Percentiles rank a stretch among this genome's conserved stretches.
phyloP scores from a whole-genome alignment of 441 rosid species.

The Aleurites moluccanus region DNA sequence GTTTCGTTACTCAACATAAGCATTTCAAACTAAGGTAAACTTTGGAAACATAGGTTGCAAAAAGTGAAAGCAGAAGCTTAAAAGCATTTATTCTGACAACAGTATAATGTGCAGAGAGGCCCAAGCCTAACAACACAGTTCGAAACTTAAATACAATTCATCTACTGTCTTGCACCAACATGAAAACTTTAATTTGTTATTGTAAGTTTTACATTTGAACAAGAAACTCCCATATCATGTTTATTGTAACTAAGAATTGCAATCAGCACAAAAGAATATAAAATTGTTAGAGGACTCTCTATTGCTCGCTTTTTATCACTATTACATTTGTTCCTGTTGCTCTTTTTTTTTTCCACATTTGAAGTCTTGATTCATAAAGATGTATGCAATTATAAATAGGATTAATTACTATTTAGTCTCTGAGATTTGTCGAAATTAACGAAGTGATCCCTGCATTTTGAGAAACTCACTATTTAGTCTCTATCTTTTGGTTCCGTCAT shows the following conservation, averaged over 20 bases:
- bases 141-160: neutral
- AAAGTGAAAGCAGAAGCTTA: neutral
- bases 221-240: neutral
- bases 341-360: neutral
- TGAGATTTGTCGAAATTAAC: too few species aligned
- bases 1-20: neutral
- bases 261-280: neutral
- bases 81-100: neutral
- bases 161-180: neutral
- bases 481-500: too few species aligned
- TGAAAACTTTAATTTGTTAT: neutral
- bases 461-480: too few species aligned
- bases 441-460: too few species aligned
- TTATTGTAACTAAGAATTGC: neutral
- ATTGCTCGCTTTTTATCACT: neutral
- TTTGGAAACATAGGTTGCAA: neutral
- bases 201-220: neutral
- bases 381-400: too few species aligned
- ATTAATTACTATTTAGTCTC: too few species aligned
- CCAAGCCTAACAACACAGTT: neutral
- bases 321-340: neutral
- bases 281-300: neutral
- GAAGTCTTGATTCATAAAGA: too few species aligned
- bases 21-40: neutral
- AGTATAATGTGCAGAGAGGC: neutral